phyloP scores from a whole-genome alignment of 495 filamentous ascomycete genomes.

The Neurospora hispaniola region DNA sequence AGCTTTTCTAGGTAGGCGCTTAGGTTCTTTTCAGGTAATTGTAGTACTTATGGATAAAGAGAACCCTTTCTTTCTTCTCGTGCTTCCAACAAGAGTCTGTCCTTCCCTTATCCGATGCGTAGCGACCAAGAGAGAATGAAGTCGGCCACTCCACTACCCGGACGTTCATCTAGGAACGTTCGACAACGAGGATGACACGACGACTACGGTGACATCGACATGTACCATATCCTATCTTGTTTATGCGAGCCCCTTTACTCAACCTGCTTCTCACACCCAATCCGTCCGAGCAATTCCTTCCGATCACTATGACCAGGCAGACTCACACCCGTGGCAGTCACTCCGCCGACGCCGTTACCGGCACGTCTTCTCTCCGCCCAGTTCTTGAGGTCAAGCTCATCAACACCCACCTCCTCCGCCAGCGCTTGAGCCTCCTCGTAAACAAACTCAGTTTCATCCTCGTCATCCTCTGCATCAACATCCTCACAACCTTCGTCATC shows the following conservation, averaged over 20 bases:
- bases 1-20: not conserved
- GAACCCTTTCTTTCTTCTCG: not conserved
- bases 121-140: not conserved
- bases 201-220: not conserved
- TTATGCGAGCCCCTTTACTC: slow-evolving; percentile 21
- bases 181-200: not conserved
- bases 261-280: slow-evolving; percentile 62
- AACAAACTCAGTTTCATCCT: slow-evolving; percentile 38
- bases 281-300: slow-evolving; percentile 61
- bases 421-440: slow-evolving; percentile 39
- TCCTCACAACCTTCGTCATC: slow-evolving; percentile 82
- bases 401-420: slow-evolving; percentile 58
- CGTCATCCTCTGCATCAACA: slow-evolving; percentile 51
- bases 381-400: slow-evolving; percentile 44
- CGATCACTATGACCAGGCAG: slow-evolving; percentile 60
- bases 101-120: not conserved
- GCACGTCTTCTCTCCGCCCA: slow-evolving; percentile 32
- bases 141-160: not conserved
- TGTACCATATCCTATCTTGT: not conserved
- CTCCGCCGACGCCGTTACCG: slow-evolving; percentile 23
- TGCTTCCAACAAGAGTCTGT: not conserved
- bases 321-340: slow-evolving; percentile 45
- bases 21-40: not conserved
- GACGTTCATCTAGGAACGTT: not conserved
- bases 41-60: not conserved